Evolutionary conservation across 2,329 filamentous ascomycete species (phyloP).

Genomic region (Aureobasidium lini): DNA sequence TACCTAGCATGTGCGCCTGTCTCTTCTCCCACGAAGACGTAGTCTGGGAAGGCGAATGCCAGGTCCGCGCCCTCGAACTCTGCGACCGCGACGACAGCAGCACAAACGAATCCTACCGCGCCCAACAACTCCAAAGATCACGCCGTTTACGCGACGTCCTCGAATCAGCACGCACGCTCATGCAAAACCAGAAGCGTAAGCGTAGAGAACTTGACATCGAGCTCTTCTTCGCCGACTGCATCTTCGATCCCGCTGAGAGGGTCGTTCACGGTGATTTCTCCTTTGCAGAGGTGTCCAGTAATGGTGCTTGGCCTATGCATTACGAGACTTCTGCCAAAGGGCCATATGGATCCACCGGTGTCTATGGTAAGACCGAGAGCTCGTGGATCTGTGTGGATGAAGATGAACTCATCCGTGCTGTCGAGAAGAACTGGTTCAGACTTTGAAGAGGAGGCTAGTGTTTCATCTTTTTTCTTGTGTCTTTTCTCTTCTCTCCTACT

Average conservation of each 20-base stretch:
- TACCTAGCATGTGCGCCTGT: constrained; percentile 41
- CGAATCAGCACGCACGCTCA: constrained; percentile 34
- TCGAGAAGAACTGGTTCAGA: constrained; percentile 27
- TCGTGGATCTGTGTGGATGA: constrained; percentile 30
- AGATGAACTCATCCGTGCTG: constrained; percentile 26
- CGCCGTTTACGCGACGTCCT: constrained; percentile 34
- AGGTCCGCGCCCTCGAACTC: constrained; percentile 42
- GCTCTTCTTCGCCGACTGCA: constrained; percentile 45
- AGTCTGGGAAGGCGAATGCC: constrained; percentile 40
- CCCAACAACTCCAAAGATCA: not conserved
- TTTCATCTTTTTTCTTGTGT: not conserved
- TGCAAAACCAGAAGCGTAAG: constrained; percentile 30
- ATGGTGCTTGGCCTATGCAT: constrained; percentile 35
- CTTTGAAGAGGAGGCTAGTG: not conserved
- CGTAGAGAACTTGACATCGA: constrained; percentile 38
- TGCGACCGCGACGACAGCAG: constrained; percentile 27
- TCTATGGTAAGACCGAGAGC: constrained; percentile 43
- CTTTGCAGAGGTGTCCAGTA: constrained; percentile 34
- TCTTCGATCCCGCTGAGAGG: constrained; percentile 41
- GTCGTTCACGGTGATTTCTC: constrained; percentile 44
- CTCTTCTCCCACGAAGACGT: constrained; percentile 40
- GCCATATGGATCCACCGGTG: constrained; percentile 42
- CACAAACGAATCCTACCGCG: constrained; percentile 21
- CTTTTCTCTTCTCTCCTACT: not conserved
- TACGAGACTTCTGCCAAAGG: constrained; percentile 37